phyloP scores from a whole-genome alignment of 495 filamentous ascomycete species.

The Rostrohypoxylon terebratum region DNA sequence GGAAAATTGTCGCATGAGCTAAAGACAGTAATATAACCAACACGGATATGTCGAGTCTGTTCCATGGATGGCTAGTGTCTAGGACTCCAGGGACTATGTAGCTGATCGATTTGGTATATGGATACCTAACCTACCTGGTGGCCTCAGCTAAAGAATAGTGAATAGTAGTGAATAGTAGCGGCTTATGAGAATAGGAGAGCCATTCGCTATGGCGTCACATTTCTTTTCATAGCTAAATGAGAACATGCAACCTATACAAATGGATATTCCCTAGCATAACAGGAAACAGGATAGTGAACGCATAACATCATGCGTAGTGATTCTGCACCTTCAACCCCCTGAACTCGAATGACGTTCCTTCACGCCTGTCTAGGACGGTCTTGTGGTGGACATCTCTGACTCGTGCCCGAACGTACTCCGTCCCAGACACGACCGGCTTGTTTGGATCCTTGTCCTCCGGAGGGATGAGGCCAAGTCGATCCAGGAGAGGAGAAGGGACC shows the following conservation, averaged over 20 bases:
- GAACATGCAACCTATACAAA: no score
- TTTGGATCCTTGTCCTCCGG: constrained; percentile 47
- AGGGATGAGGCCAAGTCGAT: constrained; percentile 56
- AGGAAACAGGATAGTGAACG: neutral
- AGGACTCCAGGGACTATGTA: neutral
- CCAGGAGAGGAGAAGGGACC: constrained; percentile 57
- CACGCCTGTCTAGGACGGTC: constrained; percentile 52
- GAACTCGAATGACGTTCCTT: constrained; percentile 57
- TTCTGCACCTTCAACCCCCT: constrained; percentile 58
- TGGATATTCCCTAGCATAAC: no score
- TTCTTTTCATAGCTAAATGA: no score
- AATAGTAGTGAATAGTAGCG: no score
- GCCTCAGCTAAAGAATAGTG: no score
- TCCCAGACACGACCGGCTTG: constrained; percentile 52
- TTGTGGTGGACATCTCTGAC: constrained; percentile 60
- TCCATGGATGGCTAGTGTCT: neutral
- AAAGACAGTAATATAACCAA: neutral
- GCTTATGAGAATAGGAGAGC: no score
- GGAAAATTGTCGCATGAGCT: neutral
- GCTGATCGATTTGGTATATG: neutral
- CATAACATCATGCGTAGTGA: constrained; percentile 47
- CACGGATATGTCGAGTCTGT: neutral
- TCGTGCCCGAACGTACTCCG: constrained; percentile 61
- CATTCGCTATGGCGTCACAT: no score
- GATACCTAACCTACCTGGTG: no score